Conservation (phyloP, 1,139 yeast genomes). For the Debaryomycetaceae sp. region DNA sequence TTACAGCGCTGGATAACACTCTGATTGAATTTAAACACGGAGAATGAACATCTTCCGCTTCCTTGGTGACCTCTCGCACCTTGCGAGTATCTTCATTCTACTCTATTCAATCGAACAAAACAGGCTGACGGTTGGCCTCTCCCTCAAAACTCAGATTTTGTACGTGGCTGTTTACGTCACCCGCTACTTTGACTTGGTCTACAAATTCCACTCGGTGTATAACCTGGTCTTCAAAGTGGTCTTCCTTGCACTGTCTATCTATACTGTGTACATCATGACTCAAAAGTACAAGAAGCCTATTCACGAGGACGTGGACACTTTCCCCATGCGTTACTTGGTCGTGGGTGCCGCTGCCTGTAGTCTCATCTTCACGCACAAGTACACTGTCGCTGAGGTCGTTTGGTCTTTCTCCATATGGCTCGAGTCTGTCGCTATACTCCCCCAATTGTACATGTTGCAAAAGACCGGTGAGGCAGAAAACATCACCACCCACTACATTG, state of each 20-base stretch:
- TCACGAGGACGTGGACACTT: slow-evolving; percentile 49
- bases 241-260: slow-evolving; percentile 64
- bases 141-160: slow-evolving; percentile 76
- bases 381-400: slow-evolving; percentile 46
- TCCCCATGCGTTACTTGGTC: slow-evolving; percentile 62
- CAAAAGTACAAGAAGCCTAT: slow-evolving; percentile 49
- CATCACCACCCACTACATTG: slow-evolving; percentile 83
- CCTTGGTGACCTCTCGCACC: slow-evolving; percentile 71
- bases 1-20: no score
- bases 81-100: slow-evolving; percentile 67
- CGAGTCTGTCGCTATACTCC: slow-evolving; percentile 84
- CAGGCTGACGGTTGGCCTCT: slow-evolving; percentile 70
- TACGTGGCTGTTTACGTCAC: slow-evolving; percentile 71
- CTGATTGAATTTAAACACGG: background rate
- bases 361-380: slow-evolving; percentile 57
- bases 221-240: slow-evolving; percentile 72
- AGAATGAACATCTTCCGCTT: slow-evolving; percentile 45
- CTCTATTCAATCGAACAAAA: slow-evolving; percentile 59
- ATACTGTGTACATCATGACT: slow-evolving; percentile 66
- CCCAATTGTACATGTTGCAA: slow-evolving; percentile 84
- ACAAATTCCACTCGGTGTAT: slow-evolving; percentile 55
- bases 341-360: slow-evolving; percentile 53
- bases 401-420: slow-evolving; percentile 83
- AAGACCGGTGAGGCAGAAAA: slow-evolving; percentile 84
- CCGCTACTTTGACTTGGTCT: slow-evolving; percentile 65